Percentiles rank a stretch among this genome's conserved stretches.
Evolutionary conservation across 2,329 filamentous ascomycete genomes (phyloP).

Genomic region (Botrytis fragariae): DNA sequence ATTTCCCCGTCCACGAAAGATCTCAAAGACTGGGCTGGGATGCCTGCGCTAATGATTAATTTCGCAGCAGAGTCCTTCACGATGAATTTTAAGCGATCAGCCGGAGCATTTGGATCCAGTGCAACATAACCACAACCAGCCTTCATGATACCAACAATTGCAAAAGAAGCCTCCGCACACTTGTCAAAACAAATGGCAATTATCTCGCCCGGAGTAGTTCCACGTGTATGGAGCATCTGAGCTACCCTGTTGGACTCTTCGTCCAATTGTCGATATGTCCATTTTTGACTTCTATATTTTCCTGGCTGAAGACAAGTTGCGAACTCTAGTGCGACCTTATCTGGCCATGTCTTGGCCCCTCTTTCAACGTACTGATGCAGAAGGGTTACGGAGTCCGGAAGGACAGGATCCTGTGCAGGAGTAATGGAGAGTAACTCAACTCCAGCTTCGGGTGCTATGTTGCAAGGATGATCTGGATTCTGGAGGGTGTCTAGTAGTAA

Average conservation of each 20-base stretch:
- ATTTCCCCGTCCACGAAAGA: conserved; percentile 26
- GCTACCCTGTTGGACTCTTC: conserved; percentile 70
- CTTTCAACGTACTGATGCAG: conserved; percentile 78
- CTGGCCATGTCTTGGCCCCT: conserved; percentile 54
- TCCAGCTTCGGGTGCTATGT: conserved; percentile 24
- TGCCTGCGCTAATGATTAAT: conserved; percentile 58
- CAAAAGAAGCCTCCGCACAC: conserved; percentile 40
- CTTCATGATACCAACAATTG: conserved; percentile 41
- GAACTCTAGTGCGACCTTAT: conserved; percentile 72
- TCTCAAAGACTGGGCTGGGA: conserved; percentile 43
- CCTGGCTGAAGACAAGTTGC: conserved; percentile 53
- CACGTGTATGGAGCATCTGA: conserved; percentile 54
- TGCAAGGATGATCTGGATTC: conserved; percentile 42
- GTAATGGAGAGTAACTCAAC: conserved; percentile 61
- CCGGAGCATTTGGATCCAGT: conserved; percentile 42
- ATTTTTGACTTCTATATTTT: conserved; percentile 50
- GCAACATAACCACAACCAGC: conserved; percentile 42
- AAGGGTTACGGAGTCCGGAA: conserved; percentile 56
- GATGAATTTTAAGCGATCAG: conserved; percentile 38
- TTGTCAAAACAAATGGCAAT: conserved; percentile 42
- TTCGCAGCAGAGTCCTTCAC: conserved; percentile 62
- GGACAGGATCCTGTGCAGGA: conserved; percentile 55
- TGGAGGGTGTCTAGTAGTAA: conserved; percentile 59
- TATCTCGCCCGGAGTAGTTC: conserved; percentile 51
- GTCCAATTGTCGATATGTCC: conserved; percentile 75